Conservation (phyloP, 208 protist species). For the Vickermania ingenoplastis region DNA sequence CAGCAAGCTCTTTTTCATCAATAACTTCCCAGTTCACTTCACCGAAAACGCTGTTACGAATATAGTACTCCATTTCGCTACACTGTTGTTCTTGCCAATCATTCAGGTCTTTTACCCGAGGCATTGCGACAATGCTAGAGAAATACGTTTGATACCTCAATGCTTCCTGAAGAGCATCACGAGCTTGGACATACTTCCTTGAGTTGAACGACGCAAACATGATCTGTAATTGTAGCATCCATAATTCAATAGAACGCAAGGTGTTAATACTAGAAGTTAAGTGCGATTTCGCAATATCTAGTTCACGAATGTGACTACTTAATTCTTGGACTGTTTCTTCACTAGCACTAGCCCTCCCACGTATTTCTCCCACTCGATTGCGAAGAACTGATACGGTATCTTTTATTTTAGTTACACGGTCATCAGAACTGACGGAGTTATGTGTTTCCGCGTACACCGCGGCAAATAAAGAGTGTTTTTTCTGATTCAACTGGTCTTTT, state of each 20-base stretch:
- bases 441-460: neutral
- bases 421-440: neutral
- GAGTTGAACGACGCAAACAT: constrained; percentile 74
- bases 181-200: constrained; percentile 67
- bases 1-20: constrained; percentile 69
- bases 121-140: constrained; percentile 62
- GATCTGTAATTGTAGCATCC: constrained; percentile 83
- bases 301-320: constrained; percentile 88
- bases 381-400: constrained; percentile 82
- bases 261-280: constrained; percentile 88
- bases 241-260: constrained; percentile 89
- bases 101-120: constrained; percentile 83
- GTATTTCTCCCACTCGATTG: constrained; percentile 85
- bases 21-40: constrained; percentile 53
- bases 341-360: constrained; percentile 84
- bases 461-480: neutral
- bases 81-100: constrained; percentile 77
- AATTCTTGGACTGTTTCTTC: constrained; percentile 92
- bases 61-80: constrained; percentile 74
- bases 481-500: neutral
- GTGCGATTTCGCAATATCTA: constrained; percentile 94
- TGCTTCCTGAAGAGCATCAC: constrained; percentile 73
- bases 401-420: constrained; percentile 63
- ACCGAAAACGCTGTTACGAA: constrained; percentile 79
- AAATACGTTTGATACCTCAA: constrained; percentile 82